Conservation (phyloP, 2,329 filamentous ascomycete genomes). For the Piedraia hortae region DNA sequence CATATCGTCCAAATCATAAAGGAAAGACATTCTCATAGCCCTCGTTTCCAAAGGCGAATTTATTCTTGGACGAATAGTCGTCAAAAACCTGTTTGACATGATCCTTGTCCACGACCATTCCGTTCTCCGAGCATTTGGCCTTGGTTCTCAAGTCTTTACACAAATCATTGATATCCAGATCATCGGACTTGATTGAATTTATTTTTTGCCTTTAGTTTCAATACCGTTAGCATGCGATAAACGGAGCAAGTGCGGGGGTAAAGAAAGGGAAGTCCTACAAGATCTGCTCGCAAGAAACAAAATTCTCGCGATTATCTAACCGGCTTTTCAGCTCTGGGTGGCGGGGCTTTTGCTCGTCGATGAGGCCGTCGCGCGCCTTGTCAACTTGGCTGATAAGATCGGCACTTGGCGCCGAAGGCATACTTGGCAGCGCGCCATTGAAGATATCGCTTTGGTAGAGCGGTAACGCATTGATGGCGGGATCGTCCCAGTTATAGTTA, state of each 20-base stretch:
- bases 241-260: too few species aligned
- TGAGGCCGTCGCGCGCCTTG: slow-evolving; percentile 38
- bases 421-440: slow-evolving; percentile 5
- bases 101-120: slow-evolving; percentile 65
- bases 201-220: slow-evolving; percentile 53
- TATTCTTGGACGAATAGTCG: too few species aligned
- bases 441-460: slow-evolving; percentile 36
- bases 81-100: too few species aligned
- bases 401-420: slow-evolving; percentile 8
- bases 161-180: slow-evolving; percentile 79
- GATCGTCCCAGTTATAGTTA: slow-evolving; percentile 40
- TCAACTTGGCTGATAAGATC: slow-evolving; percentile 58
- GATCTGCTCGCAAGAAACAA: too few species aligned
- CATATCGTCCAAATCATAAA: too few species aligned
- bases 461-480: slow-evolving; percentile 33
- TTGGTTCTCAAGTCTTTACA: slow-evolving; percentile 87
- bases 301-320: too few species aligned
- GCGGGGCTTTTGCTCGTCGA: too few species aligned
- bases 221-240: too few species aligned
- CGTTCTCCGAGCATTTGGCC: slow-evolving; percentile 76
- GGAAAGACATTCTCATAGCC: too few species aligned
- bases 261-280: too few species aligned
- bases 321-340: too few species aligned
- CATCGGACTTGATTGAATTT: slow-evolving; percentile 59
- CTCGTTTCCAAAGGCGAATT: too few species aligned